Evolutionary conservation across 1,284 basidiomycete genomes (phyloP), one percentile per base, ranked within the genome.

Genomic region (Mycena sp.): DNA sequence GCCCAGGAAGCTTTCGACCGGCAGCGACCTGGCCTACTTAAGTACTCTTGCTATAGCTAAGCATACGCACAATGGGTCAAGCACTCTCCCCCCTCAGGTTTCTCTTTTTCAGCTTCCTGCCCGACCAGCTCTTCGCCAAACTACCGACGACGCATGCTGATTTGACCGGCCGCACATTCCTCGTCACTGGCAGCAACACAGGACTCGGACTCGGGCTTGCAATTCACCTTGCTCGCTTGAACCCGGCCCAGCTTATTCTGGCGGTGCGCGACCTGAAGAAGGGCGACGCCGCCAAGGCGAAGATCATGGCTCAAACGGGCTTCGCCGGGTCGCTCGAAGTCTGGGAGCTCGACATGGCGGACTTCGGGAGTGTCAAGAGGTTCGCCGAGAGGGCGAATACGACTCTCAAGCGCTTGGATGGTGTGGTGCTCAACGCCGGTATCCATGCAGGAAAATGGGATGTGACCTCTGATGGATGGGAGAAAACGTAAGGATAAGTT

Each of bases 211-310:
- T 78, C 43, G 79, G 81, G 52, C 74, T 78, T 0, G 70, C 77
- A 0, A 79, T 77, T 56, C 81, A 82, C 63, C 79, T 83, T 46
- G 79, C 81, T 0, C 65, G 70, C 0, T 80, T 80, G 78, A 75
- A 74, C n/a, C 77, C 81, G 0, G 74, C 65, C 5, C 77, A 69
- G 19, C 69, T 83, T 14, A 73, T 84, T 29, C 46, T 82, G 16
- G 80, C 73, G 0, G 82, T 79, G 64, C 74, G 80, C n/a, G 80
- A 58, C 54, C 58, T 73, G 63, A 69, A 64, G 29, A 80, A 72
- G 56, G 81, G 79, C 0, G 68, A 73, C 6, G 69, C 55, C 1
- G 79, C 83, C 11, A 43, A 77, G 7, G 45, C 62, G 4, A 70
- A 61, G 6, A 67, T 79, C 19, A 58, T 73, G 50, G 58, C 67